Evolutionary conservation across 495 filamentous ascomycete genomes (phyloP).

Genomic region (Hypoxylon cercidicola): DNA sequence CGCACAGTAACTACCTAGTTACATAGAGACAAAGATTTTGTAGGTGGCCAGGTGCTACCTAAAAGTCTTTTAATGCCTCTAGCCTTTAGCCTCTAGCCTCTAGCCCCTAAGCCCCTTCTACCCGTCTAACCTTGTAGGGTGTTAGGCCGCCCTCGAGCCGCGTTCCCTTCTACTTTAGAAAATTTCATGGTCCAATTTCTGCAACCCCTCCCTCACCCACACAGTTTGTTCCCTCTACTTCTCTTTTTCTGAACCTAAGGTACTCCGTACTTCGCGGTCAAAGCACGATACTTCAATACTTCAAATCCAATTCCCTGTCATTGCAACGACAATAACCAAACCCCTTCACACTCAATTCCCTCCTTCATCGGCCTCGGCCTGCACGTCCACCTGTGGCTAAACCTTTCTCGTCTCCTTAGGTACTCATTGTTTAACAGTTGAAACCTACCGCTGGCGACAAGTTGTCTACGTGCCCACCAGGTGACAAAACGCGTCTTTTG

Average conservation of each 20-base stretch:
- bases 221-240: constrained; percentile 43
- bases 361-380: constrained; percentile 27
- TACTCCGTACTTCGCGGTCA: constrained; percentile 35
- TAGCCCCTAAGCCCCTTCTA: too few species aligned
- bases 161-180: constrained; percentile 29
- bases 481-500: constrained; percentile 28
- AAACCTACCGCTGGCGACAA: constrained; percentile 20
- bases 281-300: constrained; percentile 30
- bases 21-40: neutral
- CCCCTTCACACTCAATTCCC: constrained; percentile 23
- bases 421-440: constrained; percentile 26
- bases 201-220: constrained; percentile 37
- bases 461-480: constrained; percentile 17
- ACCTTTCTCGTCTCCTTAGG: constrained; percentile 32
- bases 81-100: too few species aligned
- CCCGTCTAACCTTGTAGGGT: too few species aligned
- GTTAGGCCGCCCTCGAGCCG: too few species aligned
- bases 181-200: constrained; percentile 11
- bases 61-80: too few species aligned
- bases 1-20: constrained; percentile 6
- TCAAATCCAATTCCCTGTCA: constrained; percentile 26
- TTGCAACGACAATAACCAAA: constrained; percentile 37
- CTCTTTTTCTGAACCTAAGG: constrained; percentile 28
- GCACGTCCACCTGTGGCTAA: constrained; percentile 36
- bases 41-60: too few species aligned